phyloP scores from a whole-genome alignment of 2,329 filamentous ascomycete genomes.

The Microdochium bolleyi region DNA sequence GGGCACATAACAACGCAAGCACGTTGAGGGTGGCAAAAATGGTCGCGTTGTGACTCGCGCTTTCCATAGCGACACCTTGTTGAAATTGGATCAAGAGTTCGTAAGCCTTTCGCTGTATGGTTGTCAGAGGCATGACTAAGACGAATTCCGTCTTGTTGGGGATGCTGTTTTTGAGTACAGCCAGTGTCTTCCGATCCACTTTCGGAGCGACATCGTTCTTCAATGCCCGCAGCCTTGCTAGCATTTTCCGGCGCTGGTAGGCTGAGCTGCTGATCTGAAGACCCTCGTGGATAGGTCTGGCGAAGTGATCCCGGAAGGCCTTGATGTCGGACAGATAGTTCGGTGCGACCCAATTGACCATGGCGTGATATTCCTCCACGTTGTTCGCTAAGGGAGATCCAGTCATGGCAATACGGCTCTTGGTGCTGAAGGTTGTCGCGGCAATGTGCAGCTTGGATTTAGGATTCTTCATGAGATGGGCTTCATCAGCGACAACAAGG shows the following conservation, averaged over 20 bases:
- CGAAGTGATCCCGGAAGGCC: slow-evolving; percentile 66
- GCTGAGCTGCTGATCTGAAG: slow-evolving; percentile 56
- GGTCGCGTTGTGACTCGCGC: slow-evolving; percentile 2
- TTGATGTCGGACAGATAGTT: slow-evolving; percentile 61
- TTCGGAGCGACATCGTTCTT: slow-evolving; percentile 69
- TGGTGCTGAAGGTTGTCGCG: slow-evolving; percentile 54
- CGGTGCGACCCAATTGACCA: slow-evolving; percentile 82
- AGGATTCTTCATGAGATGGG: slow-evolving; percentile 68
- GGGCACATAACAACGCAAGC: slow-evolving; percentile 42
- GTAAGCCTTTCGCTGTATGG: slow-evolving; percentile 59
- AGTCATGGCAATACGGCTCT: slow-evolving; percentile 72
- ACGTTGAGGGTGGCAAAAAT: slow-evolving; percentile 28
- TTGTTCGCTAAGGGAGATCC: slow-evolving; percentile 83
- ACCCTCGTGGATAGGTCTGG: slow-evolving; percentile 65
- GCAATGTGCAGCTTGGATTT: slow-evolving; percentile 41
- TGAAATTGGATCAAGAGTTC: slow-evolving; percentile 27
- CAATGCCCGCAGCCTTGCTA: slow-evolving; percentile 62
- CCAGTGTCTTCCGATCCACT: slow-evolving; percentile 65
- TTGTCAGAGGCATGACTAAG: slow-evolving; percentile 62
- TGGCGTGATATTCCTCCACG: slow-evolving; percentile 74
- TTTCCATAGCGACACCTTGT: neutral
- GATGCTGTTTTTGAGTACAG: slow-evolving; percentile 55
- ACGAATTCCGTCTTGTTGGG: slow-evolving; percentile 77
- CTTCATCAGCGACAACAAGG: slow-evolving; percentile 79
- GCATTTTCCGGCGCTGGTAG: slow-evolving; percentile 46